Conservation (phyloP, 1,284 basidiomycete genomes). For the Neolentinus lepideus region DNA sequence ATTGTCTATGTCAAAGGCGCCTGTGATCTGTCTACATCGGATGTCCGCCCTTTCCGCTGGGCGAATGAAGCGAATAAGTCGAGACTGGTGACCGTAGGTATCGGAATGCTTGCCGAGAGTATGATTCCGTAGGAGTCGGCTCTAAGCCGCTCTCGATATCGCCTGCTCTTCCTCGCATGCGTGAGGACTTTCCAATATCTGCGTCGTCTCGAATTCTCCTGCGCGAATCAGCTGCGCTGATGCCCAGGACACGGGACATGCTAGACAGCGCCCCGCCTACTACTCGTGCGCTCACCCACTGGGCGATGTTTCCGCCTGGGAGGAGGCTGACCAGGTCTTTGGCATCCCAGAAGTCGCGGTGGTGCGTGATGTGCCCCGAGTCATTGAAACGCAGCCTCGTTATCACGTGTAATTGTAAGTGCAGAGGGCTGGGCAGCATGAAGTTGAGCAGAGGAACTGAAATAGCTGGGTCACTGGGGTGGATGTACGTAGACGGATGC, state of each 20-base stretch:
- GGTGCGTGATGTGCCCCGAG: constrained; percentile 62
- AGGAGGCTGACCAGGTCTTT: constrained; percentile 61
- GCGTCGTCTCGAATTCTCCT: not conserved
- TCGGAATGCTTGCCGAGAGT: not conserved
- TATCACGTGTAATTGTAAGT: constrained; percentile 58
- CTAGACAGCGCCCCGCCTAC: constrained; percentile 42
- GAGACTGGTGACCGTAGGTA: not conserved
- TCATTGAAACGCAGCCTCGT: constrained; percentile 71
- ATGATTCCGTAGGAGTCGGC: not conserved
- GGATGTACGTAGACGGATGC: constrained; percentile 10
- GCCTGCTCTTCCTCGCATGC: not conserved
- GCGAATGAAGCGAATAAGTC: not conserved
- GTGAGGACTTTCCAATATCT: not conserved
- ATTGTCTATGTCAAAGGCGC: not conserved
- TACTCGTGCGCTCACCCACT: constrained; percentile 60
- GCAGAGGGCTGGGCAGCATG: constrained; percentile 59
- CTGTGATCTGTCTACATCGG: not conserved
- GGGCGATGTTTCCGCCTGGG: constrained; percentile 54
- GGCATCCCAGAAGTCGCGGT: constrained; percentile 71
- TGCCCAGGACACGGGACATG: not conserved
- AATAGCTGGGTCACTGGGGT: constrained; percentile 31
- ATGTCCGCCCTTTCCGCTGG: not conserved
- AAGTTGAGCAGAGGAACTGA: constrained; percentile 42
- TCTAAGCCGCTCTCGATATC: not conserved
- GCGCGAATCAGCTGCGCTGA: no score